These are phyloP conservation scores for Silene conica DNA, from an alignment of 148 eudicot species.

Conservation along the genomic window DNA sequence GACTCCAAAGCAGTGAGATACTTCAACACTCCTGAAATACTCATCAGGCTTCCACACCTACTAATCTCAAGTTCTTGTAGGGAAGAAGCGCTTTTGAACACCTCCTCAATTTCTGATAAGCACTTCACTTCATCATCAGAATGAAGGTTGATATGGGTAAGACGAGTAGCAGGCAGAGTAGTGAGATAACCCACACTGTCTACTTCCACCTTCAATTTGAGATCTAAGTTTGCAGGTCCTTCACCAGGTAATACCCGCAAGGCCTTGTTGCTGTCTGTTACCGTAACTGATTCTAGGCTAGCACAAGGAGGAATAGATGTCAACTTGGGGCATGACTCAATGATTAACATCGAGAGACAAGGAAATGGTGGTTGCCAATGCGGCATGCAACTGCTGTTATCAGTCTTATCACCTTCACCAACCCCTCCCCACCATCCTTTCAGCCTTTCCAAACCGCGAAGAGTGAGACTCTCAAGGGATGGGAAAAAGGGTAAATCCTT, in stretches of 20 bases:
- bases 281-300: neutral
- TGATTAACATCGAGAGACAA: neutral
- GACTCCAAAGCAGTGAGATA: constrained; percentile 21
- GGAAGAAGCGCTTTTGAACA: constrained; percentile 16
- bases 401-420: neutral
- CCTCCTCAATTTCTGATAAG: constrained; percentile 10
- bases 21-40: constrained; percentile 11
- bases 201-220: neutral
- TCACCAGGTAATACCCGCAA: neutral
- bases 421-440: constrained; percentile 25
- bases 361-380: neutral
- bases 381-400: neutral
- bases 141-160: neutral
- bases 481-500: constrained; percentile 11
- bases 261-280: neutral
- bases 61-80: neutral
- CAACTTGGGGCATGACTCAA: neutral
- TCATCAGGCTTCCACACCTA: neutral
- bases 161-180: neutral
- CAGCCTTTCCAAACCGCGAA: neutral
- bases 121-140: neutral
- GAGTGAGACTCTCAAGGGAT: constrained; percentile 12
- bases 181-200: constrained; percentile 1
- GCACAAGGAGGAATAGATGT: constrained; percentile 25
- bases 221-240: neutral